These are phyloP conservation scores for Pichia sp. DNA, from an alignment of 1,139 yeast species.

Conservation along the genomic window DNA sequence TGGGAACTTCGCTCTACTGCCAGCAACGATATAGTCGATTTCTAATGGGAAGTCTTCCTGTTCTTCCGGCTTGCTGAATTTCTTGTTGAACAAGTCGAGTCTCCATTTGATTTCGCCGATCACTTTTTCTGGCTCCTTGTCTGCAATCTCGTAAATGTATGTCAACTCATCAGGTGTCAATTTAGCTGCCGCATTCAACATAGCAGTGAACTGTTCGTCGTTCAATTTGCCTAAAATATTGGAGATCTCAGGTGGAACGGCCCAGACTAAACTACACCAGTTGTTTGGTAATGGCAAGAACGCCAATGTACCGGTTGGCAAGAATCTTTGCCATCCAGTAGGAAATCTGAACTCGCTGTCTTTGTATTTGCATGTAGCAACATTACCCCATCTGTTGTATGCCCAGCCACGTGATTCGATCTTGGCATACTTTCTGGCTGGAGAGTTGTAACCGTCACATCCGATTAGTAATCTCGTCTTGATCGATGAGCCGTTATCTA, in stretches of 20 bases:
- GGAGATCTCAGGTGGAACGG: conserved; percentile 77
- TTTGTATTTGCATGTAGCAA: conserved; percentile 77
- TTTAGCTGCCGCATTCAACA: conserved; percentile 85
- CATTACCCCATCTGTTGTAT: conserved; percentile 85
- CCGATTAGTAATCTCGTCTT: conserved; percentile 82
- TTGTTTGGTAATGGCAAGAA: conserved; percentile 84
- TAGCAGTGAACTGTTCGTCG: conserved; percentile 60
- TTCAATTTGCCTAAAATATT: conserved; percentile 56
- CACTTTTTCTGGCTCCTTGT: conserved; percentile 46
- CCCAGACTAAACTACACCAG: conserved; percentile 91
- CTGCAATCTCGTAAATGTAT: conserved; percentile 62
- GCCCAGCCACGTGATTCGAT: conserved; percentile 93
- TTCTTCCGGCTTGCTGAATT: conserved; percentile 38
- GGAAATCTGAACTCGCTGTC: conserved; percentile 62
- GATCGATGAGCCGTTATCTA: conserved; percentile 63
- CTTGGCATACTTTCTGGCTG: conserved; percentile 78
- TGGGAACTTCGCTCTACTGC: conserved; percentile 87
- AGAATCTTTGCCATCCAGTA: conserved; percentile 91
- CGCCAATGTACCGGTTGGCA: conserved; percentile 93
- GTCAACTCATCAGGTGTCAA: conserved; percentile 76
- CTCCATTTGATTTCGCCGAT: conserved; percentile 76
- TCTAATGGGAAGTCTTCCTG: conserved; percentile 68
- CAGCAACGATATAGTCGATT: conserved; percentile 53
- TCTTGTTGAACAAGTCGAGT: conserved; percentile 43
- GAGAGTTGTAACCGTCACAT: conserved; percentile 96